phyloP scores from a whole-genome alignment of 495 filamentous ascomycete species.

The Aspergillus heteromorphus region DNA sequence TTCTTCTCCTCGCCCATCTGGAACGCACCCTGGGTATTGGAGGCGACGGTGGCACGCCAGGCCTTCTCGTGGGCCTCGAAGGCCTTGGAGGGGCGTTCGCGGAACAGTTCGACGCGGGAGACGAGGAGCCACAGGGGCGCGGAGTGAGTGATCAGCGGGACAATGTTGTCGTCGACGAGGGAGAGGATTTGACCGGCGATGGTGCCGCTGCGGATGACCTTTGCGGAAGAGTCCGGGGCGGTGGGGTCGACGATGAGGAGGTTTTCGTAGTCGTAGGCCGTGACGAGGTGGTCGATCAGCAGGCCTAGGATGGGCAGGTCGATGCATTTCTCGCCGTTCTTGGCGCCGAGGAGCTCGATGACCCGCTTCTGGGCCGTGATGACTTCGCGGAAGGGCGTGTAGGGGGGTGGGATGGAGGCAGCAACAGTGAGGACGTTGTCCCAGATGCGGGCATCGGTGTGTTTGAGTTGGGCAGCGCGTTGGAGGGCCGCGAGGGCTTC shows the following conservation, averaged over 20 bases:
- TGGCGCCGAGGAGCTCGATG: conserved; percentile 64
- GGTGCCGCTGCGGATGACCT: conserved; percentile 37
- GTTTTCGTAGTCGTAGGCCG: conserved; percentile 38
- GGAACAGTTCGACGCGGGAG: conserved; percentile 64
- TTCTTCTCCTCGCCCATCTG: conserved; percentile 45
- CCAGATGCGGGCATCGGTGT: conserved; percentile 87
- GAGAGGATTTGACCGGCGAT: conserved; percentile 56
- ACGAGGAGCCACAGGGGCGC: conserved; percentile 70
- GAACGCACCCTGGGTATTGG: conserved; percentile 44
- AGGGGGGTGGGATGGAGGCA: conserved; percentile 66
- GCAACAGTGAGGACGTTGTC: conserved; percentile 88
- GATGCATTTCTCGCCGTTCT: conserved; percentile 68
- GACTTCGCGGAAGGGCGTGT: conserved; percentile 65
- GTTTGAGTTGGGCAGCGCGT: conserved; percentile 71
- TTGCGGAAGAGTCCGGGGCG: conserved; percentile 8
- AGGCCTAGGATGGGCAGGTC: conserved; percentile 67
- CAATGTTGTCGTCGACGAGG: conserved; percentile 63
- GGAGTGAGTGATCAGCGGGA: conserved; percentile 78
- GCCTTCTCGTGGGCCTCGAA: conserved; percentile 82
- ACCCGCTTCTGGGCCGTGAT: conserved; percentile 65
- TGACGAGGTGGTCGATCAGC: conserved; percentile 65
- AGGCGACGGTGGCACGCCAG: conserved; percentile 63
- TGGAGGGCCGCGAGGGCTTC: conserved; percentile 82
- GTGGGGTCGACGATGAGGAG: conserved; percentile 20
- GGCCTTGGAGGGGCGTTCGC: conserved; percentile 59